Evolutionary conservation across 2,329 filamentous ascomycete genomes (phyloP).

Genomic region (Penicillium sp.): DNA sequence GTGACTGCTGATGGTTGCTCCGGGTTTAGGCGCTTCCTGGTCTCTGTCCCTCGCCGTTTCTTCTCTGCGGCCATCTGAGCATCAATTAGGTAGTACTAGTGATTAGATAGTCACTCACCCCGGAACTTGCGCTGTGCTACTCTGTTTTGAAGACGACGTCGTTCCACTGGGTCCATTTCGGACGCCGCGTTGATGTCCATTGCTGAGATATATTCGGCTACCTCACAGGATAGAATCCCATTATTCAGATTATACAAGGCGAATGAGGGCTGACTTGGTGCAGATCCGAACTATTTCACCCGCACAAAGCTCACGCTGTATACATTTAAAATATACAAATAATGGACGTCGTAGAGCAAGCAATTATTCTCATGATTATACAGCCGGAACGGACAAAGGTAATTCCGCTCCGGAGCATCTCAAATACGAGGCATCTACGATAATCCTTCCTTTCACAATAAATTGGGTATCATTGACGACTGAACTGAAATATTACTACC

Average conservation of each 20-base stretch:
- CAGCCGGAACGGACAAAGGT: not conserved
- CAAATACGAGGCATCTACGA: no score
- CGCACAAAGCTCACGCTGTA: no score
- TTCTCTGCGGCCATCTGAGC: constrained; percentile 49
- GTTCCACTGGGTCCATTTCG: not conserved
- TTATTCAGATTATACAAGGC: not conserved
- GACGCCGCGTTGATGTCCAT: not conserved
- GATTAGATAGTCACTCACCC: not conserved
- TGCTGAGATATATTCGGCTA: not conserved
- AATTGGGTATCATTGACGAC: constrained; percentile 6
- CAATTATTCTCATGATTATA: no score
- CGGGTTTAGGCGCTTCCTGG: not conserved
- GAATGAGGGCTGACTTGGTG: not conserved
- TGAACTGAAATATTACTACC: constrained; percentile 3
- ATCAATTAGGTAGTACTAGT: not conserved
- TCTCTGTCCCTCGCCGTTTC: not conserved
- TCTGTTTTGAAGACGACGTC: constrained; percentile 5
- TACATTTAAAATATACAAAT: no score
- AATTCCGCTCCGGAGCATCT: not conserved
- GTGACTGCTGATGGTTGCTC: not conserved
- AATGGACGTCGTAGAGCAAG: no score
- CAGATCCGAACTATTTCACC: no score
- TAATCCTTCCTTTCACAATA: not conserved
- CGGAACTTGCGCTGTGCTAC: constrained; percentile 8
- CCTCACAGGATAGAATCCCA: not conserved